Base-by-base conservation (phyloP, 441 rosid genomes). In the Manihot esculenta region DNA sequence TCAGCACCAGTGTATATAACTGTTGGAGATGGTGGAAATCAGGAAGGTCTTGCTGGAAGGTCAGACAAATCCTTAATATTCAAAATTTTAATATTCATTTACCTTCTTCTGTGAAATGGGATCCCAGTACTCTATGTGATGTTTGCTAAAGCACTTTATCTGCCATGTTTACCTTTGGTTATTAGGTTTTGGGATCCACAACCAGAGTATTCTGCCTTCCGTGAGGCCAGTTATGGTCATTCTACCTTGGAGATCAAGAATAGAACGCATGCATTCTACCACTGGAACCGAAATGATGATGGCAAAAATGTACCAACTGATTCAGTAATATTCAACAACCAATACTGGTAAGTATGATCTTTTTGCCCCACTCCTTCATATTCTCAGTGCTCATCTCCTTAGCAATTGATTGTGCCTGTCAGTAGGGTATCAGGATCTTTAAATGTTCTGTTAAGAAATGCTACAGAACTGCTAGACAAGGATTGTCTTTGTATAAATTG, bases 11-110 rank as follows among this genome's bases (percentile, higher is more conserved):
- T 94, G 64, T 94, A 92, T 79, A 84, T 90, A 21, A 94, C 96
- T 10, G 96, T 90, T 66, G 97, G 99, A 74, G 98, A 94, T 72
- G 98, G 99, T 63, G 99, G 99, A 78, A 94, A 94, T 78, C 98
- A 90, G 80, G 97, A 89, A 87, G 98, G 98, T 76, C 93, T 94
- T 49, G 97, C 98, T 9, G 84, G 65, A 81, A 85, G 79, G 99
- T 90, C 5, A 63, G 80, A 84, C 70, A 64, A 51, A 75, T 45
- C 54, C 65, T 27, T 48, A 41, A n/a, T 20, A 56, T 10, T 7
- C n/a, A 10, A 4, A 33, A 1, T 51, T 14, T 59, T 35, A 35
- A 35, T 2, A 35, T 35, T 6, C 41, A 2, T 2, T 3, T 72
- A 24, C 15, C 61, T 41, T n/a, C 9, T 12, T 18, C 23, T 20